Evolutionary conservation across 805 yeast species (phyloP), one percentile per base, ranked within the genome.

Genomic region (Candida fluviatilis): DNA sequence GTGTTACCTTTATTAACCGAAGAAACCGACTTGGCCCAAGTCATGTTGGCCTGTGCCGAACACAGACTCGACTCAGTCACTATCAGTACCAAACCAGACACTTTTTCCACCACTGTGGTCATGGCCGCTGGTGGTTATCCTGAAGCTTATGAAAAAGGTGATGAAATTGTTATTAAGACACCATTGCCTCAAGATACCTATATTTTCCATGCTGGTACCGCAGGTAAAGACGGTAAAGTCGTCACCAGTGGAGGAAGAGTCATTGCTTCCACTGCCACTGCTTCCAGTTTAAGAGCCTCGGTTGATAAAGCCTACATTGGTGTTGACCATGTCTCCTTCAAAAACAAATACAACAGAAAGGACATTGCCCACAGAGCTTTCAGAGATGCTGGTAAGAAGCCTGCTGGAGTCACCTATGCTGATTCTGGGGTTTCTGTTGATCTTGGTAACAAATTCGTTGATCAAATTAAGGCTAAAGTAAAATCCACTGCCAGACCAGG

Each of bases 71-170:
- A 93, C 57, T 76, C 95, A 21, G 86, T 89, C 34, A 67, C 67
- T 13, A 67, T 77, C 50, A 71, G 71, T 24, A 64, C 85, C 45
- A 73, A 70, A 50, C 62, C 54, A 38, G 63, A 75, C 50, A 78
- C 76, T 31, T 87, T 73, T 50, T 81, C 95, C 32, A 83, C 97
- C 19, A 91, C 98, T 5, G 98, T 93, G 19, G 97, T 93, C 4
- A 73, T 91, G 78, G 81, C 98, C 30, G 98, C 99, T 40, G 96
- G 89, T 46, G 99, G 99, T 2, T 93, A 93, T 62, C 99, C 99
- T 7, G 95, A 84, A 52, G 47, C 78, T 4, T 95, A 95, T 62
- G 64, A 64, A 13, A 91, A 89, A 66, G 96, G 95, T 38, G 95
- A 91, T 53, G 82, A 71, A 54, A 91, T 93, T 56, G 78, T 80